Evolutionary conservation across 176 grass and related monocot species (phyloP).

Genomic region (Carex myosuroides): DNA sequence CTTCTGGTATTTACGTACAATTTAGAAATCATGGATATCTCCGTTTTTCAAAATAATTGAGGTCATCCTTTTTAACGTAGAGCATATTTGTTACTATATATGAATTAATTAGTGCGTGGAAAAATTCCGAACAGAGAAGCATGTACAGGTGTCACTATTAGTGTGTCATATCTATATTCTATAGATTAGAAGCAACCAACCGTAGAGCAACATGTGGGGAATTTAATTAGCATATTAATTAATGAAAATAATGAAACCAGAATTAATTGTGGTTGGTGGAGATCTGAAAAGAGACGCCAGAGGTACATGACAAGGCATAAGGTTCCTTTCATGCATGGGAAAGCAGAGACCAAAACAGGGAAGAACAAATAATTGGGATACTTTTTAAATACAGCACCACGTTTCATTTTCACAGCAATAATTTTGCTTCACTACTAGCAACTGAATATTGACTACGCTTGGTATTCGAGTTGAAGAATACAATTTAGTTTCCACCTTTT

Average conservation of each 20-base stretch:
- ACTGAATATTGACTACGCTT: no score
- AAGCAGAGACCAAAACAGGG: neutral
- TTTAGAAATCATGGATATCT: neutral
- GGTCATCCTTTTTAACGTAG: neutral
- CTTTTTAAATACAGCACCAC: no score
- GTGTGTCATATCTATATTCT: neutral
- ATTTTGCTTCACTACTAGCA: no score
- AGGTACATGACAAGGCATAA: neutral
- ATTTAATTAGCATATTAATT: neutral
- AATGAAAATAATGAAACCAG: neutral
- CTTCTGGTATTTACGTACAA: neutral
- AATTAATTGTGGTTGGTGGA: neutral
- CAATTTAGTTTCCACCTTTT: no score
- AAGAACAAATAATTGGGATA: neutral
- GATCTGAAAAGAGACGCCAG: neutral
- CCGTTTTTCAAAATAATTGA: neutral
- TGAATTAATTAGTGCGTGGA: neutral
- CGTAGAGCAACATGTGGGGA: neutral
- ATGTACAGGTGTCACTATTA: no score
- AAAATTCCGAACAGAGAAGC: neutral
- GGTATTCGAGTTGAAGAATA: no score
- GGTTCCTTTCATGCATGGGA: constrained; percentile 1
- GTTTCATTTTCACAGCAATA: neutral
- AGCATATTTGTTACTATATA: neutral
- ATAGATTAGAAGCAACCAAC: neutral